phyloP scores from a whole-genome alignment of 345 rosid species.

The Euphorbia pulcherrima region DNA sequence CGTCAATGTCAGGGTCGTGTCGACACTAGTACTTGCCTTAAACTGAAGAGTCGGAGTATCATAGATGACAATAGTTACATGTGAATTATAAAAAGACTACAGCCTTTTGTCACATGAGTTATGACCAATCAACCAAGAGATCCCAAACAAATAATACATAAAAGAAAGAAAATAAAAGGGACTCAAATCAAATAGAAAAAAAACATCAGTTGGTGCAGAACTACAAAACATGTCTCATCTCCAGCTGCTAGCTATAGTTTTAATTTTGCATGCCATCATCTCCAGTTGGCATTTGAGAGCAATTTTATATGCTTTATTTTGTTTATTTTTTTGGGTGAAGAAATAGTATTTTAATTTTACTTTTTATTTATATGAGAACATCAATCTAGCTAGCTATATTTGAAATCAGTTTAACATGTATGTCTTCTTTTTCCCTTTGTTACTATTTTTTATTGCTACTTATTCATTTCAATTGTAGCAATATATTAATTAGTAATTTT shows the following conservation, averaged over 20 bases:
- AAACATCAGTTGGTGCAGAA: conserved; percentile 14
- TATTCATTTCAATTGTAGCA: too few relatives aligned
- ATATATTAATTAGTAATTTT: too few relatives aligned
- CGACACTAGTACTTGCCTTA: too few relatives aligned
- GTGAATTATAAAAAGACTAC: neutral
- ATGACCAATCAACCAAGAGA: neutral
- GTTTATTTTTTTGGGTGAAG: neutral
- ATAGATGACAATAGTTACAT: neutral
- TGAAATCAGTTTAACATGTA: too few relatives aligned
- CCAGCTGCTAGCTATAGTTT: neutral
- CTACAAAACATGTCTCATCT: neutral
- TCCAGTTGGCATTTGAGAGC: conserved; percentile 15
- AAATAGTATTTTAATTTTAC: neutral
- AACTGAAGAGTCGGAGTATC: too few relatives aligned
- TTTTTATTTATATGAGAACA: too few relatives aligned
- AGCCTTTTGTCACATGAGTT: too few relatives aligned
- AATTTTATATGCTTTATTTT: neutral
- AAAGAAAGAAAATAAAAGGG: neutral
- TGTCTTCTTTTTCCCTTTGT: neutral
- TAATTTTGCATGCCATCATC: neutral
- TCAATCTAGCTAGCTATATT: too few relatives aligned
- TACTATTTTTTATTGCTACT: too few relatives aligned
- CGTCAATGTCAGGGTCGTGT: too few relatives aligned
- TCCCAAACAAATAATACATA: neutral
- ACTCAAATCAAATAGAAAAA: neutral